Conservation (phyloP, 768 basidiomycete species). For the Naganishia friedmannii region DNA sequence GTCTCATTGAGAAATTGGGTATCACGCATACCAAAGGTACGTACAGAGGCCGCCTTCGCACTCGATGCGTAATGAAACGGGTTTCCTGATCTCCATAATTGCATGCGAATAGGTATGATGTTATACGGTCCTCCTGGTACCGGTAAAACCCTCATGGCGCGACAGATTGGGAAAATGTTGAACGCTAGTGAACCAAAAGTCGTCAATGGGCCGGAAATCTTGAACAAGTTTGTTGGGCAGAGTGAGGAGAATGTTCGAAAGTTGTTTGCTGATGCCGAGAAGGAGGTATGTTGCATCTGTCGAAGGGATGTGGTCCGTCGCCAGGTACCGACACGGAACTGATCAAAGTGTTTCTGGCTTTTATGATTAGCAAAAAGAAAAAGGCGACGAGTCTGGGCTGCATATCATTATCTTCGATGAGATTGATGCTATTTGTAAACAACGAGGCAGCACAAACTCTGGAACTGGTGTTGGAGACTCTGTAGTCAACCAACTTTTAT, state of each 20-base stretch:
- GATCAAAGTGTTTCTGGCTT: slow-evolving; percentile 22
- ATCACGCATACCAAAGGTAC: slow-evolving; percentile 96
- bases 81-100: slow-evolving; percentile 13
- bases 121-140: slow-evolving; percentile 96
- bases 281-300: slow-evolving; percentile 63
- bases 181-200: slow-evolving; percentile 97
- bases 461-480: slow-evolving; percentile 99
- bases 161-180: slow-evolving; percentile 98
- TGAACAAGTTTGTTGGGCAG: slow-evolving; percentile 95
- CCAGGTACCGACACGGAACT: too few species aligned
- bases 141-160: slow-evolving; percentile 94
- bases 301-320: neutral
- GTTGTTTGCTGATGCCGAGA: slow-evolving; percentile 95
- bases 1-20: slow-evolving; percentile 91
- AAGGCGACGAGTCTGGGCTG: slow-evolving; percentile 91
- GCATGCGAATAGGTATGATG: slow-evolving; percentile 66
- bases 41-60: slow-evolving; percentile 29
- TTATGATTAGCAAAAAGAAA: slow-evolving; percentile 79
- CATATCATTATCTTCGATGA: slow-evolving; percentile 99
- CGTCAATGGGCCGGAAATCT: slow-evolving; percentile 94
- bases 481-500: slow-evolving; percentile 95
- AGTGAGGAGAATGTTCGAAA: slow-evolving; percentile 98
- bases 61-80: too few species aligned
- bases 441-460: slow-evolving; percentile 83
- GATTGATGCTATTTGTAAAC: slow-evolving; percentile 96